A percentile compares a stretch with the other conserved stretches of the same genome.
Evolutionary conservation across 1,139 yeast genomes (phyloP).

Genomic region (Blastobotrys capitulatus): DNA sequence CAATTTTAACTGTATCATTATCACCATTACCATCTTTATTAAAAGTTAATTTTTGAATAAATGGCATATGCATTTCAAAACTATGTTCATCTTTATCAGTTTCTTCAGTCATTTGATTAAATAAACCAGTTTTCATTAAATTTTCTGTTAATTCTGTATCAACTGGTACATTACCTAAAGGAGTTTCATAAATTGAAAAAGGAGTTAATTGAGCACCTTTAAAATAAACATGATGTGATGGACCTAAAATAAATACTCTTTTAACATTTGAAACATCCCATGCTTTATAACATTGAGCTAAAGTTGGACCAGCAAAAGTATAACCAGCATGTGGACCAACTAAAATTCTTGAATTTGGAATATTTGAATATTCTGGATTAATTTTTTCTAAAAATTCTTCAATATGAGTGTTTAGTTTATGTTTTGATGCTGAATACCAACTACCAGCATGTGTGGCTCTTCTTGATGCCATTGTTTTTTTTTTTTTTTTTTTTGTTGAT

Average conservation of each 20-base stretch:
- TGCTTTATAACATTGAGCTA: constrained; percentile 71
- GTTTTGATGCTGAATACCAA: constrained; percentile 63
- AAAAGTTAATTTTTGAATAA: constrained; percentile 45
- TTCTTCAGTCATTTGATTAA: constrained; percentile 51
- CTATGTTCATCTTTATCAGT: constrained; percentile 87
- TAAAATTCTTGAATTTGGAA: constrained; percentile 56
- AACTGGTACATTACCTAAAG: constrained; percentile 68
- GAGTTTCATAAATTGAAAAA: constrained; percentile 64
- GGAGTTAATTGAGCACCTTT: constrained; percentile 51
- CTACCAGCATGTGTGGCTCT: constrained; percentile 86
- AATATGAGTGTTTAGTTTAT: constrained; percentile 45
- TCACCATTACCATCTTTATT: constrained; percentile 27
- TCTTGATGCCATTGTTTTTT: constrained; percentile 23
- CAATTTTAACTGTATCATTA: constrained; percentile 41
- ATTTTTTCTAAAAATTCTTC: constrained; percentile 38
- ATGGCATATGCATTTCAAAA: constrained; percentile 92
- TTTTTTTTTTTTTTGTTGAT: not conserved
- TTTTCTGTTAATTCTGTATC: constrained; percentile 42
- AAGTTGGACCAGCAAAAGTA: constrained; percentile 67
- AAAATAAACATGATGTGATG: constrained; percentile 90
- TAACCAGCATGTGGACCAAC: constrained; percentile 88
- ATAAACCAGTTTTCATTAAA: constrained; percentile 37
- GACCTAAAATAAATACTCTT: constrained; percentile 79
- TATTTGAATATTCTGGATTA: constrained; percentile 27
- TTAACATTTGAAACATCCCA: constrained; percentile 57